Evolutionary conservation across 495 filamentous ascomycete genomes (phyloP).

Genomic region (Astrocystis sublimbata): DNA sequence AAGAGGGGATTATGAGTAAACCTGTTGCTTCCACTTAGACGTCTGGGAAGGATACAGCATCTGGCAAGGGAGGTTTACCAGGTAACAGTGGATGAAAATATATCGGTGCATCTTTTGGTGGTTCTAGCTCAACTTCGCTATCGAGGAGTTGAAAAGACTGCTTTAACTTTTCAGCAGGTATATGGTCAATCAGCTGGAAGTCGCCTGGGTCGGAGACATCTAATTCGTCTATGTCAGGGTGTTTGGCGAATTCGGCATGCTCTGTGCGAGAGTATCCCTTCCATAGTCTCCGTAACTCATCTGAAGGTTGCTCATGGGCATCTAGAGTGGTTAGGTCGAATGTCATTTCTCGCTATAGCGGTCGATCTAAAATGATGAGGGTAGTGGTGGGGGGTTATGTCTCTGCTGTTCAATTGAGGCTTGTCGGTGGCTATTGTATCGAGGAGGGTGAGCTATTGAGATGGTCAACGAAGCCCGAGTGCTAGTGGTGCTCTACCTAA

Average conservation of each 20-base stretch:
- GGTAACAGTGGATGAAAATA: slow-evolving; percentile 46
- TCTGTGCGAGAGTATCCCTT: slow-evolving; percentile 54
- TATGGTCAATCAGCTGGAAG: slow-evolving; percentile 38
- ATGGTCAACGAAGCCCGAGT: not conserved
- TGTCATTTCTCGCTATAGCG: slow-evolving; percentile 30
- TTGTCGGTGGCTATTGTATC: too few relatives aligned
- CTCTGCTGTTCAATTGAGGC: too few relatives aligned
- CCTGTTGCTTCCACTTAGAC: slow-evolving; percentile 49
- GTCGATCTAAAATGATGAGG: not conserved
- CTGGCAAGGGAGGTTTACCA: slow-evolving; percentile 27
- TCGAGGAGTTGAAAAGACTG: slow-evolving; percentile 40
- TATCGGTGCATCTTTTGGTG: slow-evolving; percentile 46
- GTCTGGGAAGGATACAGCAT: not conserved
- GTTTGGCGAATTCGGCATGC: slow-evolving; percentile 39
- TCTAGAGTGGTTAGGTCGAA: slow-evolving; percentile 56
- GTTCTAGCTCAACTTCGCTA: slow-evolving; percentile 22
- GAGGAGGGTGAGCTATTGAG: not conserved
- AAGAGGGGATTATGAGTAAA: slow-evolving; percentile 69
- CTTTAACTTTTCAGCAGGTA: slow-evolving; percentile 38
- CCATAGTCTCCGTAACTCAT: slow-evolving; percentile 61
- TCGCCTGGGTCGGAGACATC: slow-evolving; percentile 29
- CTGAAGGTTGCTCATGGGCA: slow-evolving; percentile 70
- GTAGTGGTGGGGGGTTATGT: not conserved
- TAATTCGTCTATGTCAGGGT: slow-evolving; percentile 47
- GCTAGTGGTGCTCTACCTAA: not conserved